phyloP scores from a whole-genome alignment of 768 basidiomycete genomes.

The Tricholoma flavovirens region DNA sequence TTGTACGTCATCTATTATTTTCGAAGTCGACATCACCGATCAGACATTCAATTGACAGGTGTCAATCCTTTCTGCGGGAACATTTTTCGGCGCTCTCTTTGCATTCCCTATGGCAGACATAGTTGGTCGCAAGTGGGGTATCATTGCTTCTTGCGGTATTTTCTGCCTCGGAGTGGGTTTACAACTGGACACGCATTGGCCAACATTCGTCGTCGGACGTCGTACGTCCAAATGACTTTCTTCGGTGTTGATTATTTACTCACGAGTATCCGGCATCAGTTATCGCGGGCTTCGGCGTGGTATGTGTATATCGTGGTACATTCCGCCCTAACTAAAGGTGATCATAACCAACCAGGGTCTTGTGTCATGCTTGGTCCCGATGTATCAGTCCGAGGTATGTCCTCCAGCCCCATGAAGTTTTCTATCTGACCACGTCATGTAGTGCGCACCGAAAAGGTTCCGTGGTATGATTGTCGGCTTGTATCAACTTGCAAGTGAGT shows the following conservation, averaged over 20 bases:
- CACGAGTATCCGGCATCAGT: constrained; percentile 37
- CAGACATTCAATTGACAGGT: constrained; percentile 15
- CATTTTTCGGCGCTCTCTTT: constrained; percentile 70
- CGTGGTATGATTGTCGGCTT: constrained; percentile 61
- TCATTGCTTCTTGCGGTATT: constrained; percentile 53
- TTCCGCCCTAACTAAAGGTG: constrained; percentile 2
- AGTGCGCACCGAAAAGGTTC: constrained; percentile 64
- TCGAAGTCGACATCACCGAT: neutral
- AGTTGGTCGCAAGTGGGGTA: constrained; percentile 52
- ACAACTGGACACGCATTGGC: constrained; percentile 35
- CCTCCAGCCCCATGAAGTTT: neutral
- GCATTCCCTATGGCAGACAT: constrained; percentile 37
- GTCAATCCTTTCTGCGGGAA: constrained; percentile 81
- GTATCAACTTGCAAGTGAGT: constrained; percentile 25
- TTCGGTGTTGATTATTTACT: neutral
- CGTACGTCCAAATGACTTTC: constrained; percentile 7
- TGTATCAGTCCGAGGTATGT: constrained; percentile 46
- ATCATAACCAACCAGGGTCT: constrained; percentile 34
- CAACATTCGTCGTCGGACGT: constrained; percentile 23
- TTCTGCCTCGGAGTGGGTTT: constrained; percentile 64
- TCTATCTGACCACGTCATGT: neutral
- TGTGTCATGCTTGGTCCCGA: constrained; percentile 59
- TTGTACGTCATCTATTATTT: constrained; percentile 15
- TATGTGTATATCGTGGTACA: neutral
- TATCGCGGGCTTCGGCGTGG: constrained; percentile 74